Base-by-base conservation (phyloP, 371 early-diverging fungal genomes). In the Entomophthora muscae region DNA sequence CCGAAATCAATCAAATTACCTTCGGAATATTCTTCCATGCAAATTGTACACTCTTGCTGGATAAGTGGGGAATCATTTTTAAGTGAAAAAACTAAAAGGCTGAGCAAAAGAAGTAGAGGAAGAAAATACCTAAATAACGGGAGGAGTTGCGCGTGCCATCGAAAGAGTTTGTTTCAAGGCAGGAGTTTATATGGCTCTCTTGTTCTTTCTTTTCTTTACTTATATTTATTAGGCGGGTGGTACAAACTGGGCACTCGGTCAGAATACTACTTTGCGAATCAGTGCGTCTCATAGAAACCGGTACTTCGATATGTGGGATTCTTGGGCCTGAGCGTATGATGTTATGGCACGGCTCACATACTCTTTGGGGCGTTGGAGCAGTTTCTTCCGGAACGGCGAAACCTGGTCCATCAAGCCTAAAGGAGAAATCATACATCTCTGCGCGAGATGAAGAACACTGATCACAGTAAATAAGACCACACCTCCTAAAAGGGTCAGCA, bases 51-150 rank as follows among this genome's bases (percentile, higher is more conserved):
- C 52, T 52, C 52, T 30, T 62, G 53, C 5, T 30, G 13, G 7
- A 27, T 52, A 2, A 62, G 52, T 5, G 53, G 42, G 21, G 53
- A 33, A 27, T 62, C 52, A 26, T 52, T 53, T 10, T 52, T 53
- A 52, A 62, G 62, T 2, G 62, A 26, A 53, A 52, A 62, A 21
- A 62, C 62, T 52, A 53, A 28, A n/a, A n/a, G n/a, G n/a, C n/a
- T n/a, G n/a, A n/a, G n/a, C n/a, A n/a, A n/a, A n/a, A n/a, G n/a
- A n/a, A n/a, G n/a, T n/a, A 52, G n/a, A 26, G 17, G 17, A 10
- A 52, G 2, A 30, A 2, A 1, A 21, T 62, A 52, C 62, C 61
- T 61, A 61, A 24, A 23, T 61, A 61, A 2, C 61, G 61, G 21
- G 61, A 61, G 31, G 61, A 28, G 27, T 61, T 61, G n/a, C 42